Evolutionary conservation across 1,284 basidiomycete genomes (phyloP).

Genomic region (Trichosporon inkin): DNA sequence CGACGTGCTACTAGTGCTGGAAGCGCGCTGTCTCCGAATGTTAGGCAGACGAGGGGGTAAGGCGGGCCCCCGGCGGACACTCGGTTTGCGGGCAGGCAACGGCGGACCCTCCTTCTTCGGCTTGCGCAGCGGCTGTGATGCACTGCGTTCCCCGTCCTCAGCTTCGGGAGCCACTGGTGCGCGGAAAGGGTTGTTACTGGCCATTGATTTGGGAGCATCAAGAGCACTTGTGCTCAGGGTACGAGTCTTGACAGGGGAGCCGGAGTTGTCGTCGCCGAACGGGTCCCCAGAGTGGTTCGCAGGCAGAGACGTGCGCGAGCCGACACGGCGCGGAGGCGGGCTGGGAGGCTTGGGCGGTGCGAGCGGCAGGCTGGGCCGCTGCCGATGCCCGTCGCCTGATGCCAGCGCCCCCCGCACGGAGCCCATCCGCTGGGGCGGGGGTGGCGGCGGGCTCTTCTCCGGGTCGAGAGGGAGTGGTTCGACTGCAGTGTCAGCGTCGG

Average conservation of each 20-base stretch:
- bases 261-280: conserved; percentile 16
- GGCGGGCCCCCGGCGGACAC: conserved; percentile 11
- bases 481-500: conserved; percentile 15
- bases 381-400: neutral
- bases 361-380: neutral
- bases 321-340: conserved; percentile 1
- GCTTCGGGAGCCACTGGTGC: neutral
- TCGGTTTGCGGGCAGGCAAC: conserved; percentile 22
- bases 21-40: neutral
- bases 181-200: conserved; percentile 24
- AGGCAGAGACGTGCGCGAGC: conserved; percentile 7
- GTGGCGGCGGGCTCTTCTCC: neutral
- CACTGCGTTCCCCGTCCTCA: neutral
- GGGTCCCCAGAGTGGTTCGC: conserved; percentile 15
- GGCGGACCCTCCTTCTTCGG: conserved; percentile 13
- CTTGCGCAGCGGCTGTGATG: neutral
- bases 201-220: neutral
- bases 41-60: neutral
- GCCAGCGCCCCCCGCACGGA: neutral
- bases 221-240: neutral
- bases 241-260: neutral
- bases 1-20: conserved; percentile 7
- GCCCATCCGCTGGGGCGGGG: conserved; percentile 16
- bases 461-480: conserved; percentile 23
- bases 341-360: conserved; percentile 7